These are phyloP conservation scores for Emydomyces testavorans DNA, from an alignment of 2,329 filamentous ascomycete genomes.

Conservation along the genomic window DNA sequence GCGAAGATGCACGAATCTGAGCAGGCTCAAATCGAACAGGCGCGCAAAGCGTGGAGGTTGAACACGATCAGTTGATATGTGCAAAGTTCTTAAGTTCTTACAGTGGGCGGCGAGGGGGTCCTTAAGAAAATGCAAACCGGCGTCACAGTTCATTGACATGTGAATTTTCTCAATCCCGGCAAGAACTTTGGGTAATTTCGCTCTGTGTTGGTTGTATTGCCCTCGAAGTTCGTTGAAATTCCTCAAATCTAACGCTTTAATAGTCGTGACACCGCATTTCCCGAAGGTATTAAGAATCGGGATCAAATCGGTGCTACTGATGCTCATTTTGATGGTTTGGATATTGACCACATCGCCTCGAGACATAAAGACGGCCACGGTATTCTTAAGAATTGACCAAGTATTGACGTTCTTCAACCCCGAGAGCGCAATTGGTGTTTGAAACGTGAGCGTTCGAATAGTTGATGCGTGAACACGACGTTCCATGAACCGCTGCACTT, in stretches of 20 bases:
- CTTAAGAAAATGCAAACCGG: no score
- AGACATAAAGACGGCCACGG: background rate
- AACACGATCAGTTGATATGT: background rate
- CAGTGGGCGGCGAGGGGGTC: no score
- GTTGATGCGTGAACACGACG: background rate
- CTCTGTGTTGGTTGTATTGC: background rate
- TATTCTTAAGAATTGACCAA: background rate
- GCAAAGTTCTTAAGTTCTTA: background rate
- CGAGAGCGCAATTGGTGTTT: background rate
- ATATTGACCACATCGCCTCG: background rate
- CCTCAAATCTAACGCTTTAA: background rate
- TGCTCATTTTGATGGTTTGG: background rate
- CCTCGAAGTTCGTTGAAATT: background rate
- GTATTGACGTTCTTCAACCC: background rate
- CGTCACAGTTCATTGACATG: no score
- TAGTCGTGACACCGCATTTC: background rate
- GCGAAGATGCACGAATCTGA: background rate
- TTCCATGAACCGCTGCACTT: background rate
- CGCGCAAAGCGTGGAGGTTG: background rate
- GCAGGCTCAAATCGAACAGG: background rate
- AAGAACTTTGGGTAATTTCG: background rate
- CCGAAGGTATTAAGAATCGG: constrained; percentile 1
- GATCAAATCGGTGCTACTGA: background rate
- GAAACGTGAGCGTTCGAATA: background rate
- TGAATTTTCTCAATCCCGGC: background rate